Conservation (phyloP, 495 filamentous ascomycete species). For the Lasiosphaeriaceae sp. region DNA sequence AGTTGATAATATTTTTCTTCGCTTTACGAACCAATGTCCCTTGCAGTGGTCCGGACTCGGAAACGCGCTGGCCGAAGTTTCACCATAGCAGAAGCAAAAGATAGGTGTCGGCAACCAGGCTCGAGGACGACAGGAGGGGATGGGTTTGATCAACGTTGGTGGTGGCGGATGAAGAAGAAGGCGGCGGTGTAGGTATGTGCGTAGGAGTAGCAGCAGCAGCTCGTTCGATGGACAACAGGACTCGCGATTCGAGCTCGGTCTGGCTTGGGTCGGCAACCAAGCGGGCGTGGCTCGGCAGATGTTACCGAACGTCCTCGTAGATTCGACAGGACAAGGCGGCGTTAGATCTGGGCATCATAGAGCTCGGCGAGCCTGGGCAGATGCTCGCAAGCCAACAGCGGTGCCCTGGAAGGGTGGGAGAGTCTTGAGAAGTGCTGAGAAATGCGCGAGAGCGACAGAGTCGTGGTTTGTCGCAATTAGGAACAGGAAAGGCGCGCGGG, state of each 20-base stretch:
- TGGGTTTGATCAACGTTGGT: background rate
- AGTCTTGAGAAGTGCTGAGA: background rate
- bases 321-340: background rate
- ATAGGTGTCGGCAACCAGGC: background rate
- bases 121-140: background rate
- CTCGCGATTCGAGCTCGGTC: background rate
- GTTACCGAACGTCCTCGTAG: background rate
- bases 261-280: background rate
- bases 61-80: background rate
- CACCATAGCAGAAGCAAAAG: conserved; percentile 3
- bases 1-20: background rate
- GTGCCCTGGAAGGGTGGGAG: background rate
- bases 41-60: conserved; percentile 2
- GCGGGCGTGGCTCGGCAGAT: background rate
- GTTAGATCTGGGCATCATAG: conserved; percentile 6
- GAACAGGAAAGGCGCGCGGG: no score
- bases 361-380: background rate
- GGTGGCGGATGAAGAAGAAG: no score
- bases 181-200: no score
- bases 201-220: background rate
- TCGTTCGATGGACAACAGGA: background rate
- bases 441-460: background rate
- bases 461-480: background rate
- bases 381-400: background rate
- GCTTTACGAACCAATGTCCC: background rate